Base-by-base conservation (phyloP, 768 basidiomycete species). In the Podaxis sp. region DNA sequence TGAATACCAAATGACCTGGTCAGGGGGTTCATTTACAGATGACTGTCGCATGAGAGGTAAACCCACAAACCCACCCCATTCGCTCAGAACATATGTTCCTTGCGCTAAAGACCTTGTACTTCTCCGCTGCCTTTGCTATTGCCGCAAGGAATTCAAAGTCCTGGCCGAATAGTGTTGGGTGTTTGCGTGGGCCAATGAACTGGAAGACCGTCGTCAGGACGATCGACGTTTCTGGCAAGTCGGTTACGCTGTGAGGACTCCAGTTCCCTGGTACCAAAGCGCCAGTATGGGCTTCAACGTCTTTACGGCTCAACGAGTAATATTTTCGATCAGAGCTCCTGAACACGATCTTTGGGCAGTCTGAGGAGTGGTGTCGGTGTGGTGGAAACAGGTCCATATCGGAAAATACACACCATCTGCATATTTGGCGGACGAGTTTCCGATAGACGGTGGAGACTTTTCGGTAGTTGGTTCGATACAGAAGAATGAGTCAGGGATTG, bases 161-260 rank as follows among this genome's bases (percentile, higher is more conserved):
- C 28, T 61, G 40, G 24, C 44, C 51, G 2, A 55, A 22, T 15
- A 67, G 46, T 9, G n/a, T 57, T 6, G 64, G 68, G 13, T 64
- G 60, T 2, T 33, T 49, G 11, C 55, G 33, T 5, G 68, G 54
- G 33, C 65, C 63, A 24, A 69, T 57, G 46, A 65, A 71, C 53
- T 58, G 42, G 51, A 71, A 69, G 13, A 71, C 61, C 3, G 63
- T 40, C 36, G 63, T 61, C 28, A 69, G 64, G 17, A 57, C 63
- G 4, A 5, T 49, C 6, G 65, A 57, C 5, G 40, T 54, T 30
- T 69, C 70, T 4, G 58, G 24, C 9, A 68, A 52, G 9, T 39
- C 42, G 17, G 64, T 52, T 22, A 59, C 54, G 6, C 39, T 56
- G 15, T 39, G 13, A 15, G 63, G 49, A 40, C 57, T 54, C 52